Conservation (phyloP, 2,329 filamentous ascomycete genomes). For the Camillea tinctor region DNA sequence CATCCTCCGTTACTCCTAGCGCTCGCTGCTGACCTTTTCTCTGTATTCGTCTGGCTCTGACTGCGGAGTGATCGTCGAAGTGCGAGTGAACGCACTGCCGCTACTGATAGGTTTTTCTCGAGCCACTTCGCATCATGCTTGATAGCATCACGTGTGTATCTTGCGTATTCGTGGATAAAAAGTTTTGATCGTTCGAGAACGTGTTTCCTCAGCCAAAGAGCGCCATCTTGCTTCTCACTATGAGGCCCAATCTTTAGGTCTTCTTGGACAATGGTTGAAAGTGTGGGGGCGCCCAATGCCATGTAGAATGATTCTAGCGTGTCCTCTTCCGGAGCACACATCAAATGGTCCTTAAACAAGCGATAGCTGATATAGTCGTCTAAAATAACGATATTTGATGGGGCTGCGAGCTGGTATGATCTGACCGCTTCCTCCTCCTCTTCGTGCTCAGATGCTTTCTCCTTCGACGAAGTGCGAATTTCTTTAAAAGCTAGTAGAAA, state of each 20-base stretch:
- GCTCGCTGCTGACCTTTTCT: constrained; percentile 73
- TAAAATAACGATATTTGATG: constrained; percentile 71
- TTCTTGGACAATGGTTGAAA: constrained; percentile 77
- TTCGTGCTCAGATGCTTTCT: constrained; percentile 49
- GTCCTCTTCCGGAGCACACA: constrained; percentile 90
- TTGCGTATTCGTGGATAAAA: constrained; percentile 75
- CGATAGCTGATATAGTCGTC: constrained; percentile 90
- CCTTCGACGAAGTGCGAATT: constrained; percentile 47
- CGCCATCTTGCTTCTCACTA: constrained; percentile 65
- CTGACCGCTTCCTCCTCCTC: constrained; percentile 68
- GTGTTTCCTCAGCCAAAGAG: constrained; percentile 70
- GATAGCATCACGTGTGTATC: constrained; percentile 74
- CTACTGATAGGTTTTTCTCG: constrained; percentile 77
- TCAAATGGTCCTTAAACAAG: constrained; percentile 79
- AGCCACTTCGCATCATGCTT: constrained; percentile 89
- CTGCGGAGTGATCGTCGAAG: constrained; percentile 75
- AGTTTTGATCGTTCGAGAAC: constrained; percentile 86
- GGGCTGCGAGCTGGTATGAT: constrained; percentile 74
- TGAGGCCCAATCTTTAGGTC: constrained; percentile 69
- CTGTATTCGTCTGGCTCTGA: constrained; percentile 65
- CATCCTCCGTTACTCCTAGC: constrained; percentile 53
- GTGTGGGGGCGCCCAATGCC: constrained; percentile 71
- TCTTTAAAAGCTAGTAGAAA: constrained; percentile 86
- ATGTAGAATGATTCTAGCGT: constrained; percentile 80
- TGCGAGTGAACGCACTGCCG: constrained; percentile 74